These are phyloP conservation scores for Starmerella etchellsii DNA, from an alignment of 805 yeast species.

Conservation along the genomic window DNA sequence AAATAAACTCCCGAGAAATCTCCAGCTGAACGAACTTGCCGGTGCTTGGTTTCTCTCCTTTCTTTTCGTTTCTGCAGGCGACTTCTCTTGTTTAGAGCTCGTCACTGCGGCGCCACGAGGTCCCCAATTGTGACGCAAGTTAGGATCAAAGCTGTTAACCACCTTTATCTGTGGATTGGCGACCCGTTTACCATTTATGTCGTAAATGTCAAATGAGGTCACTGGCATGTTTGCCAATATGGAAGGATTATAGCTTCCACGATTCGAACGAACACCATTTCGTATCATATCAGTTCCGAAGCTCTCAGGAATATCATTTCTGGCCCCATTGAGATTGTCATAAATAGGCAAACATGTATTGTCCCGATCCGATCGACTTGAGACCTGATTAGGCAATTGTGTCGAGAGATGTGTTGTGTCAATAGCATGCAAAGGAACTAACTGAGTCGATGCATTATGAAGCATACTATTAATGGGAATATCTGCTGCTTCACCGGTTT, in stretches of 20 bases:
- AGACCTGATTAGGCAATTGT: too few relatives aligned
- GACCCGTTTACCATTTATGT: constrained; percentile 18
- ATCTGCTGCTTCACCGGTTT: too few relatives aligned
- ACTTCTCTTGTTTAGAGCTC: not conserved
- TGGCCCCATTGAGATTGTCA: constrained; percentile 14
- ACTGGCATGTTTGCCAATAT: constrained; percentile 13
- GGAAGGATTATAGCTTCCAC: constrained; percentile 20
- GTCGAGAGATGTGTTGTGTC: too few relatives aligned
- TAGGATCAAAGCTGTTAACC: constrained; percentile 9
- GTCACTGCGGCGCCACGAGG: not conserved
- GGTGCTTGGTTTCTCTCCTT: not conserved
- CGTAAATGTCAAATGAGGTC: constrained; percentile 20
- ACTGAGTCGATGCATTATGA: too few relatives aligned
- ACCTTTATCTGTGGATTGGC: constrained; percentile 9
- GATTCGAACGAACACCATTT: constrained; percentile 24
- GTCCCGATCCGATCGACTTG: not conserved
- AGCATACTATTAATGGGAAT: too few relatives aligned
- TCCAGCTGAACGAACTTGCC: too few relatives aligned
- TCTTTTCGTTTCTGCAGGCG: not conserved
- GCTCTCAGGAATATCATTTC: constrained; percentile 24
- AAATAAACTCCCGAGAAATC: too few relatives aligned
- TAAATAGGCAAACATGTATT: constrained; percentile 13
- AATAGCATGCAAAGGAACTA: too few relatives aligned
- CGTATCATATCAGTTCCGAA: constrained; percentile 26
- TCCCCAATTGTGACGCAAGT: not conserved